Evolutionary conservation across 2,329 filamentous ascomycete genomes (phyloP).

Genomic region (Fusarium sp.): DNA sequence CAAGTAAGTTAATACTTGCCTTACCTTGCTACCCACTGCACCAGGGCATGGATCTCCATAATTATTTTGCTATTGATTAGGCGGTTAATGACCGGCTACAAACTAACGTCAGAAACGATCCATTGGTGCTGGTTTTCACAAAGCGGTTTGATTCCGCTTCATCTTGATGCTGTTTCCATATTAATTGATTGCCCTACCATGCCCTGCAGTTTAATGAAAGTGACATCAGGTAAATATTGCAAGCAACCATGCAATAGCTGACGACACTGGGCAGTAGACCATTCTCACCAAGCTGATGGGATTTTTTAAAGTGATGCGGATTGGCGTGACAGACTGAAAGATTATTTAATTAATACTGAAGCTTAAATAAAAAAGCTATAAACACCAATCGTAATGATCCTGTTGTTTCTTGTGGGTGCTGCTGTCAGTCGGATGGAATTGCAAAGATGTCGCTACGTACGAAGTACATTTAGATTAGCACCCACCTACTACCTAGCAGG

Average conservation of each 20-base stretch:
- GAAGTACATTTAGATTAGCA: neutral
- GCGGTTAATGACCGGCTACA: slow-evolving; percentile 22
- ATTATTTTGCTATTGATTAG: slow-evolving; percentile 2
- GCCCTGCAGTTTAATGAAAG: slow-evolving; percentile 23
- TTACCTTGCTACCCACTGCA: neutral
- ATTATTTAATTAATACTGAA: neutral
- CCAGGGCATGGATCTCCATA: neutral
- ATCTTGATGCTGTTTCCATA: slow-evolving; percentile 23
- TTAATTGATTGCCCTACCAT: slow-evolving; percentile 28
- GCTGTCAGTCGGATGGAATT: slow-evolving; percentile 23
- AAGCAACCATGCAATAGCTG: neutral
- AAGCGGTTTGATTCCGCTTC: slow-evolving; percentile 36
- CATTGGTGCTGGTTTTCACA: neutral
- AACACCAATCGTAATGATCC: slow-evolving; percentile 9
- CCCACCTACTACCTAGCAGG: too few relatives aligned
- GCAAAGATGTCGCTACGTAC: neutral
- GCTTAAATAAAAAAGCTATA: neutral
- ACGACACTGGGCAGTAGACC: neutral
- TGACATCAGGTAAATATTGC: slow-evolving; percentile 29
- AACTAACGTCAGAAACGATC: neutral
- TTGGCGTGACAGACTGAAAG: neutral
- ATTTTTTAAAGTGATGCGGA: neutral
- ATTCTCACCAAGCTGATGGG: neutral
- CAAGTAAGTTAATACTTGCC: neutral
- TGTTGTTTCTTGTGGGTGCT: slow-evolving; percentile 3